Evolutionary conservation across 768 basidiomycete genomes (phyloP), one percentile per base, ranked within the genome.

Genomic region (Trametes cingulata): DNA sequence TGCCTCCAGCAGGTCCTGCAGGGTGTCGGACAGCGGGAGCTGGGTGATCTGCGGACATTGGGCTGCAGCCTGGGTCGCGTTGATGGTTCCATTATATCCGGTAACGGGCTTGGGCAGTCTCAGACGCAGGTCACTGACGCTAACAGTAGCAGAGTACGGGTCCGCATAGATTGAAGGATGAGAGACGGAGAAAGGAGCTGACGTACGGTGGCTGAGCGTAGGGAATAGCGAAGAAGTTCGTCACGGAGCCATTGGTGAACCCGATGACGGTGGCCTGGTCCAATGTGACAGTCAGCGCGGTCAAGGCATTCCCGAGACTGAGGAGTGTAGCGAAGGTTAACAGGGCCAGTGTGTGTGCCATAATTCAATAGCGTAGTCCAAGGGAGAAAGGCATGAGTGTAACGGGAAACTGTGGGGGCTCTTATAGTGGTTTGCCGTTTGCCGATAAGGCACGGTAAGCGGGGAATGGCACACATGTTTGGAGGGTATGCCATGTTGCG

Each of bases 151-250:
- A 15, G 19, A 6, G 14, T 15, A 19, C 20, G 3, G n/a, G 29
- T 33, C 29, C 4, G 29, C n/a, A 15, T 6, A 5, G 27, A 5
- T 6, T 19, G 17, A 15, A 17, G 20, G 29, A 5, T 12, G 22
- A 40, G 22, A 41, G n/a, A 5, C 22, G 9, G 48, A 17, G 24
- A n/a, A 41, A 72, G 5, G 6, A n/a, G n/a, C 2, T 4, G 10
- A 33, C 29, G 29, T 53, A 73, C 70, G 70, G 69, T 12, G 73
- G 70, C 52, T 65, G 20, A 5, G 72, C 72, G 40, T 63, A 73
- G 3, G 72, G 72, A 19, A 74, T 67, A 25, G 71, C 70, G 33
- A 69, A 36, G 49, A 68, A 74, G n/a, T 49, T 56, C 12, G 63
- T 49, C 0, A 65, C 50, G 6, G 33, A 36, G 13, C 58, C 60